These are phyloP conservation scores for Fusarium torreyae DNA, from an alignment of 2,329 filamentous ascomycete species.

Conservation along the genomic window DNA sequence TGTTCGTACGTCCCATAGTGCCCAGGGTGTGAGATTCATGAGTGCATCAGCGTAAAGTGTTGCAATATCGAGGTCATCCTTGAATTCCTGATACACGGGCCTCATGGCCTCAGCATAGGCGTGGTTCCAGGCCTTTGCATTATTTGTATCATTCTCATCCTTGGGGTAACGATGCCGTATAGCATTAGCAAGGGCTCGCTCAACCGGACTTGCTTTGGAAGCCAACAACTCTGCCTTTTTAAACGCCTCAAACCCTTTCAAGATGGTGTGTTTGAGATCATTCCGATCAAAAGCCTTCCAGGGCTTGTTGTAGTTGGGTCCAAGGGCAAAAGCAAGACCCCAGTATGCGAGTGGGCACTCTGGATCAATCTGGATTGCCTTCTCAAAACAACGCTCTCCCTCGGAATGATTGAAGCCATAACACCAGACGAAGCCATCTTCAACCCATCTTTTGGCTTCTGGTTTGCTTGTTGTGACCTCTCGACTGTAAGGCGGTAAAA, in stretches of 20 bases:
- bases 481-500: constrained; percentile 54
- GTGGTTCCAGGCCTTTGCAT: constrained; percentile 58
- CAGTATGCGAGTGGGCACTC: constrained; percentile 74
- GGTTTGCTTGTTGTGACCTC: constrained; percentile 66
- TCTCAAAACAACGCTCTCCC: constrained; percentile 71
- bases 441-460: constrained; percentile 74
- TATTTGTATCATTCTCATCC: constrained; percentile 57
- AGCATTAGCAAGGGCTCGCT: constrained; percentile 75
- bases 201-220: constrained; percentile 54
- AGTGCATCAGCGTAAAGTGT: constrained; percentile 56
- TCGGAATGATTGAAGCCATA: constrained; percentile 82
- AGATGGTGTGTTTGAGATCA: constrained; percentile 43
- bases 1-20: constrained; percentile 57
- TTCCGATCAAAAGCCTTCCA: constrained; percentile 63
- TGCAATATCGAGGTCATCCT: constrained; percentile 55
- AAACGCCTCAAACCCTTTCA: constrained; percentile 23
- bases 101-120: constrained; percentile 53
- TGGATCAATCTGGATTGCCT: constrained; percentile 67
- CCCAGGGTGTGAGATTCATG: constrained; percentile 62
- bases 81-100: constrained; percentile 52
- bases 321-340: constrained; percentile 77
- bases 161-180: constrained; percentile 73
- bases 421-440: constrained; percentile 76
- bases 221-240: constrained; percentile 34
- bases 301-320: constrained; percentile 81